Percentiles rank a stretch among this genome's conserved stretches.
These are phyloP conservation scores for Backusella tuberculispora DNA, from an alignment of 192 early-diverging fungal genomes.

Conservation along the genomic window DNA sequence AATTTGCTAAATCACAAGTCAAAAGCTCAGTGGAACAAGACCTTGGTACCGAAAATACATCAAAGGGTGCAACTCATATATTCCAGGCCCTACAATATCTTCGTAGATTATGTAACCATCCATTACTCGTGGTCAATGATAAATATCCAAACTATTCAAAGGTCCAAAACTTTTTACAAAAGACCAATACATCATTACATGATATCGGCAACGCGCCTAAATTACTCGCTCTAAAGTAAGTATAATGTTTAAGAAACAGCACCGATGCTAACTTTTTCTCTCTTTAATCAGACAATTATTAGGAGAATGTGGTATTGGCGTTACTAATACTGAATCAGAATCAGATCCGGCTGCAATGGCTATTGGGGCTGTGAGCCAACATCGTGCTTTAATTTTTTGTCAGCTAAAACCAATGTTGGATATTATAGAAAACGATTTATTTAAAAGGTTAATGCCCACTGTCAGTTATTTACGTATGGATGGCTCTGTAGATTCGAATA, in stretches of 20 bases:
- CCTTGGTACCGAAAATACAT: constrained; percentile 37
- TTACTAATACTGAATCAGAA: constrained; percentile 53
- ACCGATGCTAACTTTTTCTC: constrained; percentile 17
- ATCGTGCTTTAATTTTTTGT: constrained; percentile 96
- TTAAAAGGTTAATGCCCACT: constrained; percentile 78
- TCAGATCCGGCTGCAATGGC: constrained; percentile 51
- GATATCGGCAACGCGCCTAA: constrained; percentile 89
- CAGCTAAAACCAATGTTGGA: constrained; percentile 97
- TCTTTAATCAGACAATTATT: constrained; percentile 81
- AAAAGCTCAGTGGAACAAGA: constrained; percentile 55
- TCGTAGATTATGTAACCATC: constrained; percentile 95
- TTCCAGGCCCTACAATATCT: constrained; percentile 99
- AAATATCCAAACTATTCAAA: constrained; percentile 84
- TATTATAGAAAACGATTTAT: constrained; percentile 92
- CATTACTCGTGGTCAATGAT: constrained; percentile 85
- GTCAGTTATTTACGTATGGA: constrained; percentile 96
- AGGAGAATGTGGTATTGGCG: constrained; percentile 94
- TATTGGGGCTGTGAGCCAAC: constrained; percentile 68
- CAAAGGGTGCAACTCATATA: constrained; percentile 73
- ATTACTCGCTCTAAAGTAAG: constrained; percentile 81
- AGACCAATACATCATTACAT: constrained; percentile 60
- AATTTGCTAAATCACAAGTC: constrained; percentile 80
- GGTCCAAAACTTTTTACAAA: constrained; percentile 64
- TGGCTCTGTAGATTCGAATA: constrained; percentile 80
- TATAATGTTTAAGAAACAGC: neutral